A percentile compares a stretch with the other conserved stretches of the same genome.
phyloP scores from a whole-genome alignment of 768 basidiomycete genomes.

The Lactifluus pinguis region DNA sequence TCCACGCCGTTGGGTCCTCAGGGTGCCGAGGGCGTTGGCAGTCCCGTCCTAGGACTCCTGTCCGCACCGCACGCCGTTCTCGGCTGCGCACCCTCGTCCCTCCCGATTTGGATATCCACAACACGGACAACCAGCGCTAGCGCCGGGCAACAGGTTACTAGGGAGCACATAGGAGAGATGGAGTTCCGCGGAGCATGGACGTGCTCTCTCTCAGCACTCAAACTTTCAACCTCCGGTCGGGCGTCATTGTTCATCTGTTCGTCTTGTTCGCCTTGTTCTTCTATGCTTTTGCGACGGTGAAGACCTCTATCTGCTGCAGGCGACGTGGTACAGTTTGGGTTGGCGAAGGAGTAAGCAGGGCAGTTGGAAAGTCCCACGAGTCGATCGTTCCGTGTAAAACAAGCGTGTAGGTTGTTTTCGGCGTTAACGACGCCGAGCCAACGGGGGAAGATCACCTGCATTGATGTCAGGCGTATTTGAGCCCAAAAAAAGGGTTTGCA shows the following conservation, averaged over 20 bases:
- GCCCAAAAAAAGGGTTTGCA: not conserved
- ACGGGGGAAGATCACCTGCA: constrained; percentile 59
- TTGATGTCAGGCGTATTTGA: not conserved
- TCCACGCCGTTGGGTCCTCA: too few relatives aligned
- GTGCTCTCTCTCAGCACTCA: not conserved
- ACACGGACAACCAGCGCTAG: too few relatives aligned
- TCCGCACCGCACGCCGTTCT: too few relatives aligned
- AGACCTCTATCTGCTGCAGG: not conserved
- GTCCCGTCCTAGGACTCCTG: too few relatives aligned
- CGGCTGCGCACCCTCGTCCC: too few relatives aligned
- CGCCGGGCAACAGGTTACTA: not conserved
- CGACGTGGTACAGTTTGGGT: constrained; percentile 1
- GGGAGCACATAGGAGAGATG: too few relatives aligned
- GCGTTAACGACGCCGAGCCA: constrained; percentile 66
- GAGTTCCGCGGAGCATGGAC: not conserved
- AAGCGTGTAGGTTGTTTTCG: constrained; percentile 33
- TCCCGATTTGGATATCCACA: too few relatives aligned
- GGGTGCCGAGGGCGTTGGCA: too few relatives aligned
- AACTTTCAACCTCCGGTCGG: not conserved
- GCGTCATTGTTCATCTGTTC: not conserved
- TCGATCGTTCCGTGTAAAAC: constrained; percentile 46
- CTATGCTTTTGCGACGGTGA: not conserved
- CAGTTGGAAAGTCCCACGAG: constrained; percentile 73
- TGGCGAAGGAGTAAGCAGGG: not conserved
- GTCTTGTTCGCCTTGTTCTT: not conserved